Percentiles rank a stretch among this genome's conserved stretches.
Conservation (phyloP, 78 protist species). For the Chrysochromulina tobinii region DNA sequence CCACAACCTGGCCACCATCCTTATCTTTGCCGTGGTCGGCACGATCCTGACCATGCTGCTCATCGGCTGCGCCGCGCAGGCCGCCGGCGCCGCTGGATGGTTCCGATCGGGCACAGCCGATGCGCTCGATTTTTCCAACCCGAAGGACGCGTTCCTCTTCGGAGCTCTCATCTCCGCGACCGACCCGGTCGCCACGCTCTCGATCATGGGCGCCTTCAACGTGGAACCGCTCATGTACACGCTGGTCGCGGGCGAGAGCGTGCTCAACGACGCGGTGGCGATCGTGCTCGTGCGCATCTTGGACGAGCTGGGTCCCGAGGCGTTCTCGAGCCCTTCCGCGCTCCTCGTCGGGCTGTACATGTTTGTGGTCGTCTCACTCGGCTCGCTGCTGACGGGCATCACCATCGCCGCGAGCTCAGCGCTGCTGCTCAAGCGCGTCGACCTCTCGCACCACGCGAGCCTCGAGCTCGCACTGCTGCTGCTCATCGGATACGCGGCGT, state of each 20-base stretch:
- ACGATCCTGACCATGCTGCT: slow-evolving; percentile 9
- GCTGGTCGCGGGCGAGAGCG: slow-evolving; percentile 52
- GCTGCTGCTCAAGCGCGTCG: neutral
- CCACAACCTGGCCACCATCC: neutral
- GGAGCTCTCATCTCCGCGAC: slow-evolving; percentile 35
- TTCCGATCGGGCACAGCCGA: neutral
- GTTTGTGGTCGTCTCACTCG: neutral
- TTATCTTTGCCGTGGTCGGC: slow-evolving; percentile 47
- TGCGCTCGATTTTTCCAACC: neutral
- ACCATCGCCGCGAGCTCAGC: neutral
- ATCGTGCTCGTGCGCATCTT: slow-evolving; percentile 24
- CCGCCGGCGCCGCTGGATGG: neutral
- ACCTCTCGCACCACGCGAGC: neutral
- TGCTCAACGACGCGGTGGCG: slow-evolving; percentile 54
- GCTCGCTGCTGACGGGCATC: neutral
- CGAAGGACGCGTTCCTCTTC: neutral
- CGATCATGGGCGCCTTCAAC: slow-evolving; percentile 34
- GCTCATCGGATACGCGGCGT: neutral
- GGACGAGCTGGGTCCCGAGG: neutral
- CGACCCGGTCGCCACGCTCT: slow-evolving; percentile 55
- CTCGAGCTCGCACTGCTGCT: neutral
- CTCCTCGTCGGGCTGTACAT: neutral
- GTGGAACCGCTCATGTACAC: slow-evolving; percentile 39
- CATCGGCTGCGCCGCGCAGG: neutral
- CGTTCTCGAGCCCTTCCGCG: neutral